A percentile compares a stretch with the other conserved stretches of the same genome.
These are phyloP conservation scores for Ulota crispa DNA, from an alignment of 225 moss, liverwort and hornwort genomes.

Conservation along the genomic window DNA sequence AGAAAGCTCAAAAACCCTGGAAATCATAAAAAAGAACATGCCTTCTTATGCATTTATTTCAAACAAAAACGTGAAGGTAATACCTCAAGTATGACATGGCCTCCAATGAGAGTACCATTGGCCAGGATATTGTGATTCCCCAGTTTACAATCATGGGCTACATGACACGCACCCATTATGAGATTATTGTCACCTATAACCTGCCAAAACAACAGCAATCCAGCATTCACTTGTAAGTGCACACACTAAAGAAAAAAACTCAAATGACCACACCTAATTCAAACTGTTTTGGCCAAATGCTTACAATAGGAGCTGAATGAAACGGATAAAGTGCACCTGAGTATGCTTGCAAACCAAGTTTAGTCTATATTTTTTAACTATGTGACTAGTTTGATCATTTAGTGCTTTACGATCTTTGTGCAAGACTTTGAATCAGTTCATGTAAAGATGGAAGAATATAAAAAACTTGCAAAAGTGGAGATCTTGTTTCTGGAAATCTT, in stretches of 20 bases:
- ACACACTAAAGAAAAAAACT: neutral
- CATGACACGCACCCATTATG: constrained; percentile 86
- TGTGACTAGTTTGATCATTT: no score
- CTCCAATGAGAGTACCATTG: constrained; percentile 93
- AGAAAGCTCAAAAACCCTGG: neutral
- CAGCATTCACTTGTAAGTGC: constrained; percentile 4
- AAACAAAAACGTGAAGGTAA: neutral
- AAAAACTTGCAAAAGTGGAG: no score
- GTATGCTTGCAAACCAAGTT: no score
- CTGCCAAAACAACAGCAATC: constrained; percentile 42
- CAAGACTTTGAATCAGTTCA: no score
- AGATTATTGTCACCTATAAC: constrained; percentile 81
- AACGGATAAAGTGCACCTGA: no score
- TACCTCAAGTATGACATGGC: constrained; percentile 90
- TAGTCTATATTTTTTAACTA: no score
- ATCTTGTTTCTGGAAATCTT: no score
- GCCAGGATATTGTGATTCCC: constrained; percentile 91
- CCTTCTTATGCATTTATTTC: constrained; percentile 1
- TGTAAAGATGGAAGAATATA: no score
- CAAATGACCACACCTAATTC: neutral
- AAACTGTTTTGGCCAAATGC: no score
- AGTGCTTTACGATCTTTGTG: no score
- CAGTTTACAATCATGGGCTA: constrained; percentile 98
- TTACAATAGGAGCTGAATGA: no score
- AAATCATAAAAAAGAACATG: neutral